Percentiles rank a stretch among this genome's conserved stretches.
These are phyloP conservation scores for Colletotrichum chlorophyti DNA, from an alignment of 2,329 filamentous ascomycete genomes.

Conservation along the genomic window DNA sequence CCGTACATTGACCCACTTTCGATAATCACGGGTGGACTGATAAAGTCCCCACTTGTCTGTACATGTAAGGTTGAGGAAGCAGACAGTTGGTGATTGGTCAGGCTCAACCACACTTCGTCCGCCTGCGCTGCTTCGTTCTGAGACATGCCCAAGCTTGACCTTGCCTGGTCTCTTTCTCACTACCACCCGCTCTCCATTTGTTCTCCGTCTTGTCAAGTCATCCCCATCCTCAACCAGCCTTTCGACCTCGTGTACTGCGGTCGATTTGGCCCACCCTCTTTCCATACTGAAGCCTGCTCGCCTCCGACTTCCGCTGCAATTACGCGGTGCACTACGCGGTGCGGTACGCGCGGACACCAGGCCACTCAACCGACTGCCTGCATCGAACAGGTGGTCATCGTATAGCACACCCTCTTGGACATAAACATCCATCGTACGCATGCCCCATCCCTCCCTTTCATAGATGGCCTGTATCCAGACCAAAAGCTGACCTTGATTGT, in stretches of 20 bases:
- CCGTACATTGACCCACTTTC: too few species aligned
- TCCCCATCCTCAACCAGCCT: slow-evolving; percentile 3
- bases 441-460: background rate
- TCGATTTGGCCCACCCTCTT: slow-evolving; percentile 6
- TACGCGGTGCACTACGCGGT: slow-evolving; percentile 24
- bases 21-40: too few species aligned
- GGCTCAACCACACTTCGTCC: slow-evolving; percentile 8
- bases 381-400: slow-evolving; percentile 23
- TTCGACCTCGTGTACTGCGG: slow-evolving; percentile 6
- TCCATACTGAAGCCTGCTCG: background rate
- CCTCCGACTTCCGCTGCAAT: background rate
- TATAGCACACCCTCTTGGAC: background rate
- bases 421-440: slow-evolving; percentile 1
- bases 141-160: slow-evolving; percentile 21
- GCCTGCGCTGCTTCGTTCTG: slow-evolving; percentile 6
- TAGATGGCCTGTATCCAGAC: slow-evolving; percentile 9
- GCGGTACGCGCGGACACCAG: slow-evolving; percentile 29
- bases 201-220: background rate
- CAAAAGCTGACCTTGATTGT: slow-evolving; percentile 14
- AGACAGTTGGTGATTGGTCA: slow-evolving; percentile 11
- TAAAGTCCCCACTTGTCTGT: background rate
- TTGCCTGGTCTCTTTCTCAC: background rate
- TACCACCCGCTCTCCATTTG: too few species aligned
- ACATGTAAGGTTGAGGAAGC: background rate
- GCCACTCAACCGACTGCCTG: background rate